A percentile compares a stretch with the other conserved stretches of the same genome.
phyloP scores from a whole-genome alignment of 768 basidiomycete genomes.

The Russula griseocarnosa region DNA sequence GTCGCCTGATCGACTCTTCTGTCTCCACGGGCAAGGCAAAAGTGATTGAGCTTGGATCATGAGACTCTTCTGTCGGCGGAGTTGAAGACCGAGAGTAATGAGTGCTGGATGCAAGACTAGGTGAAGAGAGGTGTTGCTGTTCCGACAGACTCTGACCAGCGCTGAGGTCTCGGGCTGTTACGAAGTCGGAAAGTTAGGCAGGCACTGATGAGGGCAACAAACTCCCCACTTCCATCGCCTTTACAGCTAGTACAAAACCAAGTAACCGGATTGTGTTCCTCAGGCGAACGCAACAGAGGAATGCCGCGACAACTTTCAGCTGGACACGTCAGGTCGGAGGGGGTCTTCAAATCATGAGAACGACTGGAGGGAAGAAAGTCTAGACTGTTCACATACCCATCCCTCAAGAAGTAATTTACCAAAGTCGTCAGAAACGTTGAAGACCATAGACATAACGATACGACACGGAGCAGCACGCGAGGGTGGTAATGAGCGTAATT shows the following conservation, averaged over 20 bases:
- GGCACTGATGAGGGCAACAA: not conserved
- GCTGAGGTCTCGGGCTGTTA: slow-evolving; percentile 11
- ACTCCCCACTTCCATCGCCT: slow-evolving; percentile 37
- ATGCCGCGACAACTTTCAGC: slow-evolving; percentile 49
- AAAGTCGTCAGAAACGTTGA: slow-evolving; percentile 57
- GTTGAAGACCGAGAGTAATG: slow-evolving; percentile 63
- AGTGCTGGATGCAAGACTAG: slow-evolving; percentile 48
- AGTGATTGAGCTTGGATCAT: slow-evolving; percentile 53
- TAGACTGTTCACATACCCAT: slow-evolving; percentile 23
- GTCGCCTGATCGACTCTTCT: slow-evolving; percentile 59
- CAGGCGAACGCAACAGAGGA: slow-evolving; percentile 74
- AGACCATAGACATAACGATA: slow-evolving; percentile 45
- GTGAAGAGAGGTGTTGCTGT: slow-evolving; percentile 29
- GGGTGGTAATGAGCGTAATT: too few species aligned
- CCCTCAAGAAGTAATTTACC: slow-evolving; percentile 42
- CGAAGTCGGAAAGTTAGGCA: not conserved
- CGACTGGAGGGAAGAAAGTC: not conserved
- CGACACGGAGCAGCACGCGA: not conserved
- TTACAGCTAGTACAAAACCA: slow-evolving; percentile 67
- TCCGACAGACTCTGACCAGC: slow-evolving; percentile 13
- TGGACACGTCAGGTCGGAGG: slow-evolving; percentile 57
- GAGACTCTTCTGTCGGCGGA: slow-evolving; percentile 72
- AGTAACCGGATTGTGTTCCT: slow-evolving; percentile 41
- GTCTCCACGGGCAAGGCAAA: slow-evolving; percentile 65
- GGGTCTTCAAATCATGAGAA: slow-evolving; percentile 41